Conservation (phyloP, 768 basidiomycete species). For the Pluteus cervinus region DNA sequence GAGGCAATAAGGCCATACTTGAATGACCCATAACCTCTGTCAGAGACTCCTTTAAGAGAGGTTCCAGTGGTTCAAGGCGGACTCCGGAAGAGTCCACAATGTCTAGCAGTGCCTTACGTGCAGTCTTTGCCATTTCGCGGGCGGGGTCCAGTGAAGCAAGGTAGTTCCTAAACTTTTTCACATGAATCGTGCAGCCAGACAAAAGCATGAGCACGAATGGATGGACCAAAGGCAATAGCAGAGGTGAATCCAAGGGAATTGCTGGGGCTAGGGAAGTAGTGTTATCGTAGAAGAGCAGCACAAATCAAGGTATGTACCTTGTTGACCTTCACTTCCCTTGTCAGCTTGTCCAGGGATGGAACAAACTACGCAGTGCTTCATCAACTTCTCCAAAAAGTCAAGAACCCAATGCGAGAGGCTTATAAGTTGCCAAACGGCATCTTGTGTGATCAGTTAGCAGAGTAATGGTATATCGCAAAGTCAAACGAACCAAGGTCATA, state of each 20-base stretch:
- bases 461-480: not conserved
- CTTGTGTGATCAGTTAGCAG: constrained; percentile 26
- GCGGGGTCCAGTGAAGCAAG: constrained; percentile 48
- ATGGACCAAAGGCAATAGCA: constrained; percentile 56
- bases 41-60: constrained; percentile 34
- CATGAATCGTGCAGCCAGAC: constrained; percentile 41
- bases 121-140: constrained; percentile 58
- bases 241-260: constrained; percentile 16
- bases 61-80: constrained; percentile 46
- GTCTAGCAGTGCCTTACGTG: constrained; percentile 58
- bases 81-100: constrained; percentile 60
- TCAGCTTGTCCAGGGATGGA: constrained; percentile 14
- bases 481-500: constrained; percentile 55
- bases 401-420: constrained; percentile 58
- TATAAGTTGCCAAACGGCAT: constrained; percentile 69
- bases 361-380: constrained; percentile 48
- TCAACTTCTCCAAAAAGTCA: constrained; percentile 51
- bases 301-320: not conserved
- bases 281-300: constrained; percentile 1
- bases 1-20: constrained; percentile 18
- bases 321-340: constrained; percentile 7
- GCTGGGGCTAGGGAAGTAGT: constrained; percentile 1
- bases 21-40: constrained; percentile 26
- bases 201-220: constrained; percentile 54
- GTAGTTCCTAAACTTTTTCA: constrained; percentile 52